These are phyloP conservation scores for Lactarius pseudohatsudake DNA, from an alignment of 768 basidiomycete genomes.

Conservation along the genomic window DNA sequence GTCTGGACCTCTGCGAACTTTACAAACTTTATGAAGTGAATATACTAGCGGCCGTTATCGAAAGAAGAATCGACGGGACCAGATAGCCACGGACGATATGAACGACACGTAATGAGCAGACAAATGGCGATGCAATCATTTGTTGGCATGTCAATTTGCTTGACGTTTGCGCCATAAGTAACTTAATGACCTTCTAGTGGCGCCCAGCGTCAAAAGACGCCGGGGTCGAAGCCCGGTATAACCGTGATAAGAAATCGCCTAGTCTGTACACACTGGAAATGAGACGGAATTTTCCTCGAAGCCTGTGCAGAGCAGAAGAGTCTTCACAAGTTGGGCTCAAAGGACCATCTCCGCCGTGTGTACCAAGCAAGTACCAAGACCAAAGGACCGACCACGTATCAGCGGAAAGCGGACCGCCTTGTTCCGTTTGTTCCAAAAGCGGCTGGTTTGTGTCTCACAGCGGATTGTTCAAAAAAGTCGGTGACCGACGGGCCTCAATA, in stretches of 20 bases:
- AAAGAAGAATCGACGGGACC: background rate
- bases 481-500: constrained; percentile 1
- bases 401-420: constrained; percentile 1
- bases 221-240: background rate
- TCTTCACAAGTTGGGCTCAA: background rate
- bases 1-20: background rate
- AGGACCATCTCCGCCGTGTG: background rate
- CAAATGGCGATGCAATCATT: background rate
- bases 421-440: constrained; percentile 13
- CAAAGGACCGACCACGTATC: too few relatives aligned
- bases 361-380: background rate
- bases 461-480: constrained; percentile 21
- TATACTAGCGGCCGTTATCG: background rate
- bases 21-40: background rate
- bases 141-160: background rate
- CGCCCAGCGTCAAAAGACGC: background rate
- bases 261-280: background rate
- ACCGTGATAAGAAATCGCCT: background rate
- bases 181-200: background rate
- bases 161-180: background rate
- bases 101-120: constrained; percentile 4
- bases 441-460: constrained; percentile 22
- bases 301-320: background rate
- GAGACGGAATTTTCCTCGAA: background rate
- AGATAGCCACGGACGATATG: background rate